phyloP scores from a whole-genome alignment of 2,329 filamentous ascomycete species.

The Pseudodiploospora longispora region DNA sequence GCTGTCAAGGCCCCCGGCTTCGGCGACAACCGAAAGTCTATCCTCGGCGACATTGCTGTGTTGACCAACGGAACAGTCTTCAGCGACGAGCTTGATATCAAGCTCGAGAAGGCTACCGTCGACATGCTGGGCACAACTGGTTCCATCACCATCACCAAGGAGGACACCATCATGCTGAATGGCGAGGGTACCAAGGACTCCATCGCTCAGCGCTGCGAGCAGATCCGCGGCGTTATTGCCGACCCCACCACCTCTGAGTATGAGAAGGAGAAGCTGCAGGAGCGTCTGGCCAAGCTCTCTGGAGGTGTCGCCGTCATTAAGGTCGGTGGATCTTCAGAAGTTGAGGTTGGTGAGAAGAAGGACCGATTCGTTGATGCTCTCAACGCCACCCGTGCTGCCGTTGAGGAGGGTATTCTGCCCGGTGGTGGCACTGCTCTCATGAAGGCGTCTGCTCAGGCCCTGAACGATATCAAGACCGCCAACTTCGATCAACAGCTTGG shows the following conservation, averaged over 20 bases:
- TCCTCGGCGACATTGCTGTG: slow-evolving; percentile 91
- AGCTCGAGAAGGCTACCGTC: slow-evolving; percentile 94
- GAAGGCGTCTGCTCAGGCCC: slow-evolving; percentile 89
- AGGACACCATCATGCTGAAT: slow-evolving; percentile 98
- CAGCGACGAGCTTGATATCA: slow-evolving; percentile 95
- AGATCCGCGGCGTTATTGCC: slow-evolving; percentile 94
- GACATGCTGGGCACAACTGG: slow-evolving; percentile 96
- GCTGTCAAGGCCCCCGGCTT: slow-evolving; percentile 99
- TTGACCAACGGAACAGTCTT: slow-evolving; percentile 97
- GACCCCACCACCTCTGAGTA: slow-evolving; percentile 96
- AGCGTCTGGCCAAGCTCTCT: slow-evolving; percentile 98
- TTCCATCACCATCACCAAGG: slow-evolving; percentile 99
- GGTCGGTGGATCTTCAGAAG: slow-evolving; percentile 94
- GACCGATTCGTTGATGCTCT: slow-evolving; percentile 97
- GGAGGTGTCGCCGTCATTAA: slow-evolving; percentile 99
- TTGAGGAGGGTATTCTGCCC: slow-evolving; percentile 97
- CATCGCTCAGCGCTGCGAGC: slow-evolving; percentile 93
- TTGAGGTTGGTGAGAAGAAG: slow-evolving; percentile 99
- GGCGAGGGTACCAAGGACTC: slow-evolving; percentile 91
- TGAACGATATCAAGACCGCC: slow-evolving; percentile 71
- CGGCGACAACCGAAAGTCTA: slow-evolving; percentile 99
- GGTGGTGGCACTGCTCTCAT: slow-evolving; percentile 97
- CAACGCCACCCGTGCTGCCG: slow-evolving; percentile 94
- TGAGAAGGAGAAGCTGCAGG: slow-evolving; percentile 99
- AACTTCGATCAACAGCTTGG: slow-evolving; percentile 99